Base-by-base conservation (phyloP, 495 filamentous ascomycete species). In the Tuber brumale region DNA sequence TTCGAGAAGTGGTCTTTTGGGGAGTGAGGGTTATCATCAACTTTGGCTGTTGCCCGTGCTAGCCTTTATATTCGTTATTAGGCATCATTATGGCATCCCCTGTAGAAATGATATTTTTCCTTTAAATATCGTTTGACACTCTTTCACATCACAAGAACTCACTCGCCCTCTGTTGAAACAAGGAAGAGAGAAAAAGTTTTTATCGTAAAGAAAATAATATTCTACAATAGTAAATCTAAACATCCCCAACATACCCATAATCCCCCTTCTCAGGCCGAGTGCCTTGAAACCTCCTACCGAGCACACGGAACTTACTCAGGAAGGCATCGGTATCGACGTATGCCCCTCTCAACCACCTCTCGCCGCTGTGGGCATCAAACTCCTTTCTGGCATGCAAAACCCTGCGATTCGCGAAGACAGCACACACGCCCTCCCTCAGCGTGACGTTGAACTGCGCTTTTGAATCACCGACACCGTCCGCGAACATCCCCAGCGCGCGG, bases 321-420 rank as follows among this genome's bases (percentile, higher is more conserved):
- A 90, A 89, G 2, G 88, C 89, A 85, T 97, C 92, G 6, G 88
- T 84, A 71, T 93, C 89, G 16, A 97, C 85, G 85, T 97, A 97
- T 0, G 92, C 86, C 5, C 94, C 95, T 82, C 92, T 93, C 35
- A 97, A 83, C 93, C 93, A 97, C 70, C 94, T 85, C 71, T 89
- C 87, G 8, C 90, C 90, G 1, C 87, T 86, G 1, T 74, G 61
- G 12, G 88, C 85, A 77, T 92, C 87, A 84, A 97, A 98, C 57
- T 89, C 86, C 14, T 85, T 86, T 39, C 95, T 86, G 0, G 92
- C 94, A 85, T 98, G 95, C 48, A 94, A 82, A 7, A 95, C 85
- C 12, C 93, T 87, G 37, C 89, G 84, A 81, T 98, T 98, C 79
- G 94, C 89, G 83, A 98, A 97, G 23, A 98, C 88, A 42, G 92